Evolutionary conservation across 2,329 filamentous ascomycete species (phyloP), one percentile per base, ranked within the genome.

Genomic region (Aspergillus fischeri): DNA sequence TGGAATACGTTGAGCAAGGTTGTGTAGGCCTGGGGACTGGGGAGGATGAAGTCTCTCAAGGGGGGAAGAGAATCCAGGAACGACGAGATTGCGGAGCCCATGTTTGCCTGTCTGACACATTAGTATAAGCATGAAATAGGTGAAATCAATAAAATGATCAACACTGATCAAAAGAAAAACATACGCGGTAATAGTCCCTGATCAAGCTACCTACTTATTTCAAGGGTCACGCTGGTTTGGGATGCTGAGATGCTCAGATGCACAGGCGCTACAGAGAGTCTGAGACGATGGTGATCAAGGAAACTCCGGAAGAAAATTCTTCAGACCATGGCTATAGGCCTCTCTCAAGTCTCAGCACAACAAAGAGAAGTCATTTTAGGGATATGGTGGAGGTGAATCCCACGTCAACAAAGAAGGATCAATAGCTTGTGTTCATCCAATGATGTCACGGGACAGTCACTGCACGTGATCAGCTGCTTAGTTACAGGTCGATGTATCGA

Each of bases 11-110:
- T 69, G 25, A 77, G 55, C 11, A 75, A 49, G 9, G 65, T 56
- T 9, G 66, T 59, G 57, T 77, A 78, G n/a, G 72, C 70, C 53
- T 67, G 63, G n/a, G 75, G 76, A 2, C 74, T 73, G 4, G 72
- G 73, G 17, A 67, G 72, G 48, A 73, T 69, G 62, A 78, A 72
- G 35, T 75, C 70, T 4, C 44, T 20, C 8, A 64, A 44, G 1
- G 71, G 59, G 4, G 69, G 67, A 20, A 75, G 29, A 41, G 61
- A 60, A n/a, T 59, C 56, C 56, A 63, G 54, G 24, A 27, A 41
- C 8, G 65, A 60, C 27, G 70, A 70, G 4, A 67, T 52, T 3
- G 55, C 35, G 2, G 66, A 59, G 1, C 65, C 66, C 69, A 72
- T 72, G 42, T 11, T 51, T 44, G 21, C 45, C 21, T 32, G 32